Conservation (phyloP, 2,329 filamentous ascomycete genomes). For the Epichloe bromicola region DNA sequence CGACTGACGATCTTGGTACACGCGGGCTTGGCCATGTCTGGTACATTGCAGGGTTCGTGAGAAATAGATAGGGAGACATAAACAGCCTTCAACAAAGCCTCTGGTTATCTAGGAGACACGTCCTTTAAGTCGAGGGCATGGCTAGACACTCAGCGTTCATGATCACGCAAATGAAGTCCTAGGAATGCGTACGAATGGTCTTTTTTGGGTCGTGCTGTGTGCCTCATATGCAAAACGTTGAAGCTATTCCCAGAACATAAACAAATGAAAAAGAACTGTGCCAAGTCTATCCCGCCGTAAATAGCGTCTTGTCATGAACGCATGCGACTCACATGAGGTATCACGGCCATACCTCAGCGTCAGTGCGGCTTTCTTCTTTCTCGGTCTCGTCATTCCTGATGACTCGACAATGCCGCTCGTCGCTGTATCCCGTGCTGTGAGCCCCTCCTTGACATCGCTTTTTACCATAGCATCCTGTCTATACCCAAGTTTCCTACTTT, state of each 20-base stretch:
- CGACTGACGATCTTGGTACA: too few species aligned
- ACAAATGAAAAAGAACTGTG: conserved; percentile 11
- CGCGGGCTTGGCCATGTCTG: too few species aligned
- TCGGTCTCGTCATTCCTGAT: conserved; percentile 7
- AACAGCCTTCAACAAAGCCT: too few species aligned
- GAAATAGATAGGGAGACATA: too few species aligned
- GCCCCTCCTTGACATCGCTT: conserved; percentile 6
- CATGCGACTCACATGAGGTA: conserved; percentile 16
- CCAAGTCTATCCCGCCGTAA: conserved; percentile 22
- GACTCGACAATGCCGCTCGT: conserved; percentile 9
- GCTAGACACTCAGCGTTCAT: background rate
- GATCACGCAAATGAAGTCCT: background rate
- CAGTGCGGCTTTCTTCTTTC: conserved; percentile 11
- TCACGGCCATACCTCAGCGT: conserved; percentile 17
- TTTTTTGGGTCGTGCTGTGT: background rate
- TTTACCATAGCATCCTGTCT: conserved; percentile 9
- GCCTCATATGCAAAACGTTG: background rate
- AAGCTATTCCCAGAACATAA: background rate
- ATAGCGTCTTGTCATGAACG: conserved; percentile 11
- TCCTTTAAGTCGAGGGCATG: too few species aligned
- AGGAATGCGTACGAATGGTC: background rate
- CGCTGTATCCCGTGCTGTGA: conserved; percentile 7
- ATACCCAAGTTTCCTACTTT: conserved; percentile 6
- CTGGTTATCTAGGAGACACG: too few species aligned
- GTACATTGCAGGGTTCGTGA: too few species aligned